phyloP scores from a whole-genome alignment of 768 basidiomycete genomes.

The Kwoniella dendrophila region DNA sequence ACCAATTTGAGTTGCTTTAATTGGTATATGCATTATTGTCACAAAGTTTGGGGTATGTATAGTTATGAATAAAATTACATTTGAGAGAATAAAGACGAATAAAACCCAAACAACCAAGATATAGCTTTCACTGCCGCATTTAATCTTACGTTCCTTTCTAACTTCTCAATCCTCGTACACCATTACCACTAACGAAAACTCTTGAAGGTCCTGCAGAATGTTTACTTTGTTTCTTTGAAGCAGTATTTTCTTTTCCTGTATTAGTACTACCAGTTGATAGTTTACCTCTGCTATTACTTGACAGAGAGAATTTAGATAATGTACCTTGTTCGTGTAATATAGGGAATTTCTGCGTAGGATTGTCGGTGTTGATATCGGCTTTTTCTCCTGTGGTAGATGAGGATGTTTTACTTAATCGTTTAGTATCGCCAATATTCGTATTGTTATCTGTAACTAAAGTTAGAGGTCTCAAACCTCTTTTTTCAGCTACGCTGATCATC shows the following conservation, averaged over 20 bases:
- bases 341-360: no score
- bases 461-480: constrained; percentile 29
- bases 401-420: neutral
- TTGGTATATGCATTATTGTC: no score
- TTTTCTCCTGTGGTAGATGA: neutral
- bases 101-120: no score
- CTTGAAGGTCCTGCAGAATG: neutral
- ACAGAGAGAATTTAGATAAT: neutral
- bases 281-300: neutral
- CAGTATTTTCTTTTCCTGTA: constrained; percentile 25
- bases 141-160: no score
- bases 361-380: no score
- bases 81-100: no score
- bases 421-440: neutral
- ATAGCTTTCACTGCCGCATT: no score
- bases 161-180: no score
- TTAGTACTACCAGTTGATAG: constrained; percentile 7
- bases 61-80: no score
- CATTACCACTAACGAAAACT: constrained; percentile 10
- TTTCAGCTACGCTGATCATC: constrained; percentile 8
- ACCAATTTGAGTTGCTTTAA: no score
- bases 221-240: constrained; percentile 11
- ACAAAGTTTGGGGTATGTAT: no score
- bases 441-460: constrained; percentile 19
- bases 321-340: no score